Conservation (phyloP, 768 basidiomycete genomes). For the Amanita molliuscula region DNA sequence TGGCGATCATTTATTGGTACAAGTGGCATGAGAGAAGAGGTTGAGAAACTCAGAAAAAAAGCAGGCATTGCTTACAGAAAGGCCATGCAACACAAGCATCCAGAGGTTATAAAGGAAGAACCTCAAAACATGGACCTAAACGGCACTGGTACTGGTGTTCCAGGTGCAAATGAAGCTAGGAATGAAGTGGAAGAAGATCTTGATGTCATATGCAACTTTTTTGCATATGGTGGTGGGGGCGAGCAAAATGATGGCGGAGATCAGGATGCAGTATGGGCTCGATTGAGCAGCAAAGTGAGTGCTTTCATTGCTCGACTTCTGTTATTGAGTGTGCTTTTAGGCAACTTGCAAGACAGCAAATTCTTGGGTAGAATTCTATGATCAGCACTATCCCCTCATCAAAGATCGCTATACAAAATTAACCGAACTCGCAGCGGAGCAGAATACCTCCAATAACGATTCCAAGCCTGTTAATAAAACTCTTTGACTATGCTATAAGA, state of each 20-base stretch:
- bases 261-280: slow-evolving; percentile 35
- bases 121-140: slow-evolving; percentile 1
- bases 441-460: background rate
- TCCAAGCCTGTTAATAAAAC: background rate
- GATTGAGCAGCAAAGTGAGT: slow-evolving; percentile 36
- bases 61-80: slow-evolving; percentile 44
- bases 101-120: slow-evolving; percentile 9
- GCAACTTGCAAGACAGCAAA: slow-evolving; percentile 26
- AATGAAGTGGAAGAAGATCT: slow-evolving; percentile 30
- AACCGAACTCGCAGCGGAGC: slow-evolving; percentile 5
- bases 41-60: slow-evolving; percentile 40
- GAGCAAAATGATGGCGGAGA: slow-evolving; percentile 31
- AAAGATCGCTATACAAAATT: slow-evolving; percentile 27
- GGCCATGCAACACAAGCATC: slow-evolving; percentile 13
- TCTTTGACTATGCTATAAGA: background rate
- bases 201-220: slow-evolving; percentile 42
- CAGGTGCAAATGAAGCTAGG: slow-evolving; percentile 2
- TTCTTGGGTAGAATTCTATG: slow-evolving; percentile 45
- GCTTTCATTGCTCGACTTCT: background rate
- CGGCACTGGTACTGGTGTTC: background rate
- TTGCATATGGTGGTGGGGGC: slow-evolving; percentile 36
- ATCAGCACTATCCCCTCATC: slow-evolving; percentile 29
- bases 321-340: slow-evolving; percentile 15
- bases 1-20: slow-evolving; percentile 34
- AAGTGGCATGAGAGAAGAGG: slow-evolving; percentile 18